A percentile compares a stretch with the other conserved stretches of the same genome.
These are phyloP conservation scores for Arabis hirsuta DNA, from an alignment of 345 rosid genomes.

Conservation along the genomic window DNA sequence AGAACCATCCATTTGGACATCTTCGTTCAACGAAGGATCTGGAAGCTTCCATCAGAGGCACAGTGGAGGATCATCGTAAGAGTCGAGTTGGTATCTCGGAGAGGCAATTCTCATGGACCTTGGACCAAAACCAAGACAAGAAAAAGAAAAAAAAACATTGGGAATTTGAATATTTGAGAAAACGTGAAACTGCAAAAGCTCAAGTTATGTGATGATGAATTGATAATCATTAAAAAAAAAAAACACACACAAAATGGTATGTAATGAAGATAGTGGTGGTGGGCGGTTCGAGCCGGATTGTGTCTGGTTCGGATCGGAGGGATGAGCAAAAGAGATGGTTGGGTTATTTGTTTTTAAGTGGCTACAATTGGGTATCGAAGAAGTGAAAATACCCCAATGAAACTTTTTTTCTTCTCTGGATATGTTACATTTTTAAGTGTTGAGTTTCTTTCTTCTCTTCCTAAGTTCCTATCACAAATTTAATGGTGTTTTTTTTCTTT, in stretches of 20 bases:
- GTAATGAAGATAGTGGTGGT: conserved; percentile 36
- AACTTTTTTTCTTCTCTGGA: conserved; percentile 11
- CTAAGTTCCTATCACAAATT: neutral
- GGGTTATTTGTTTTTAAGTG: conserved; percentile 28
- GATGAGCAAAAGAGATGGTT: conserved; percentile 25
- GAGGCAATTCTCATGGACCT: conserved; percentile 32
- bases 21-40: conserved; percentile 58
- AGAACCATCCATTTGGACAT: conserved; percentile 56
- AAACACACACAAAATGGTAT: conserved; percentile 44
- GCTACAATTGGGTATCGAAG: conserved; percentile 31
- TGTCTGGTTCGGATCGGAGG: conserved; percentile 17
- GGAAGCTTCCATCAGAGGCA: conserved; percentile 76
- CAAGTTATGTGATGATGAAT: conserved; percentile 59
- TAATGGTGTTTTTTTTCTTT: neutral
- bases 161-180: conserved; percentile 39
- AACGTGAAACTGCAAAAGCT: conserved; percentile 45
- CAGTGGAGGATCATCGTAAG: conserved; percentile 61
- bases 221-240: conserved; percentile 35
- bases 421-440: neutral
- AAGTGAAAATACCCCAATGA: conserved; percentile 23
- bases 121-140: conserved; percentile 23
- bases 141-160: conserved; percentile 20
- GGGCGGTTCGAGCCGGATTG: conserved; percentile 13
- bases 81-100: conserved; percentile 23
- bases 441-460: neutral